Conservation (phyloP, 768 basidiomycete genomes). For the Hortiboletus campestris region DNA sequence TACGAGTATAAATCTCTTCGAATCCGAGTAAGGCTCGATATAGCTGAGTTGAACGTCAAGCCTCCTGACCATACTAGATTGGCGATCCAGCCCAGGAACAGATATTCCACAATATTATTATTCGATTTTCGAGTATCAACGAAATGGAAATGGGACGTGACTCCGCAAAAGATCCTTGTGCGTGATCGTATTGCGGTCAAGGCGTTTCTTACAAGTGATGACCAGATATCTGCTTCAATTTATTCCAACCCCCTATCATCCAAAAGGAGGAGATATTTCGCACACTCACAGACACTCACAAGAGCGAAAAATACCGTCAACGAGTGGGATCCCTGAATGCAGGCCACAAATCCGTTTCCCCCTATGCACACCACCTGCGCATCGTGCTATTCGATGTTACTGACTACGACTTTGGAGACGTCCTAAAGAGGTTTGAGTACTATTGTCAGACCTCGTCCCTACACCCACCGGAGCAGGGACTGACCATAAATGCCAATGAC, state of each 20-base stretch:
- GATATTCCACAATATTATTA: constrained; percentile 48
- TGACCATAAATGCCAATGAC: constrained; percentile 47
- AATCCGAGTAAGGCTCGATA: constrained; percentile 45
- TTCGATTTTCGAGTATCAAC: constrained; percentile 57
- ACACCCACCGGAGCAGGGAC: constrained; percentile 33
- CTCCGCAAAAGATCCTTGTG: constrained; percentile 56
- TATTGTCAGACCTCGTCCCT: constrained; percentile 54
- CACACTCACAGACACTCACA: constrained; percentile 35
- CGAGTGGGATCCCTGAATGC: constrained; percentile 58
- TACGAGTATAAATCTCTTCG: constrained; percentile 69
- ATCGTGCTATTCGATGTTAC: constrained; percentile 53
- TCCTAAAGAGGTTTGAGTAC: constrained; percentile 47
- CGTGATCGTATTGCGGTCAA: constrained; percentile 16
- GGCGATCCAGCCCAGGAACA: constrained; percentile 54
- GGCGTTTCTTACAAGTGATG: constrained; percentile 9
- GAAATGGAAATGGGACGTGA: constrained; percentile 63
- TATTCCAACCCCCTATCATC: constrained; percentile 60
- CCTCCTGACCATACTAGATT: constrained; percentile 39
- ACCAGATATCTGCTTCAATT: constrained; percentile 67
- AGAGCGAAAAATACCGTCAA: constrained; percentile 42
- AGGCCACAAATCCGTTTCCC: constrained; percentile 58
- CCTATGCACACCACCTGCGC: constrained; percentile 71
- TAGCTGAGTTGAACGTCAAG: background rate
- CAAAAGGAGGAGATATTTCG: constrained; percentile 61
- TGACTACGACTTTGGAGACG: constrained; percentile 33